Evolutionary conservation across 2,329 filamentous ascomycete genomes (phyloP).

Genomic region (Anthostomella pinea): DNA sequence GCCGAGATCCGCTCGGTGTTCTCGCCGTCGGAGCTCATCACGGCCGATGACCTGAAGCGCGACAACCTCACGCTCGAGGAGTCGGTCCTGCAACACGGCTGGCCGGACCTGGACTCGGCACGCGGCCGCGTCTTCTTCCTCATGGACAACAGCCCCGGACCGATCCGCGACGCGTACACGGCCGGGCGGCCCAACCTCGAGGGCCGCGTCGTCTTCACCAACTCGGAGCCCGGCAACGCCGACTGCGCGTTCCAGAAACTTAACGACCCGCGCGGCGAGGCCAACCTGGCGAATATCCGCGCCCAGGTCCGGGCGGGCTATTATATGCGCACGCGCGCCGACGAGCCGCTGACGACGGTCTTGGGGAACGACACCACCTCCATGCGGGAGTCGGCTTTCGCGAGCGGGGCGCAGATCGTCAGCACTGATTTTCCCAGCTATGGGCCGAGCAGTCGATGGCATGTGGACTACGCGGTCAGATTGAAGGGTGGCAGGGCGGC

Average conservation of each 20-base stretch:
- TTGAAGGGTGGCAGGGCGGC: conserved; percentile 23
- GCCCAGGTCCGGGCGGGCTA: conserved; percentile 44
- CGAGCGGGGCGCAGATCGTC: conserved; percentile 48
- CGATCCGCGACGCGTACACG: conserved; percentile 39
- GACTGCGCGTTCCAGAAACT: conserved; percentile 50
- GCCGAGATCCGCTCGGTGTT: conserved; percentile 46
- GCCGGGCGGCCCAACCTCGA: conserved; percentile 34
- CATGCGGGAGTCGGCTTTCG: conserved; percentile 41
- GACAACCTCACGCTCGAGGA: conserved; percentile 42
- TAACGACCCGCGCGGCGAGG: conserved; percentile 39
- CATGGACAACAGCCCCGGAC: conserved; percentile 47
- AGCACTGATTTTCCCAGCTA: conserved; percentile 47
- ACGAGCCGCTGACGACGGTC: conserved; percentile 44
- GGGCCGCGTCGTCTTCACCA: conserved; percentile 47
- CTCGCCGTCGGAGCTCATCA: conserved; percentile 38
- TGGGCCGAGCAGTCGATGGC: conserved; percentile 45
- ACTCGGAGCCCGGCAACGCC: conserved; percentile 40
- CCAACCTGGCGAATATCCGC: conserved; percentile 39
- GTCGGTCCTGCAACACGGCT: conserved; percentile 44
- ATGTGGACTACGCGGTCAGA: conserved; percentile 43
- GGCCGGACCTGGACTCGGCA: conserved; percentile 43
- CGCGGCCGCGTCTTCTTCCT: conserved; percentile 47
- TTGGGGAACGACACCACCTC: conserved; percentile 36
- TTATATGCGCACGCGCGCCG: conserved; percentile 47
- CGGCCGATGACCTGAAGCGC: conserved; percentile 44